phyloP scores from a whole-genome alignment of 257 asterid genomes.

The Hygrophila difformis region DNA sequence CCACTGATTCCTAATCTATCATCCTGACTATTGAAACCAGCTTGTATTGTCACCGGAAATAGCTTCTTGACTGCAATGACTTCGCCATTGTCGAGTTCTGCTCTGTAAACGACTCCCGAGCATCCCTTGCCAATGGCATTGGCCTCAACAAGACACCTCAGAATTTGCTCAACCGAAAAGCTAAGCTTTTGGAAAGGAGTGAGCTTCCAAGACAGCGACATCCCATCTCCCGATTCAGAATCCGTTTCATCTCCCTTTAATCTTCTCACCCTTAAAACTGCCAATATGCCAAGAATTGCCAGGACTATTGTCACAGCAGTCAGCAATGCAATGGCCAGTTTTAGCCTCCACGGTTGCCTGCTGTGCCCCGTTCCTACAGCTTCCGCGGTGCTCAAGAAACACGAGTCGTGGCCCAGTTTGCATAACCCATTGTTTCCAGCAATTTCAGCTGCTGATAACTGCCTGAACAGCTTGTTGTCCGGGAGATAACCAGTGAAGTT shows the following conservation, averaged over 20 bases:
- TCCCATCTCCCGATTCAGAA: conserved; percentile 36
- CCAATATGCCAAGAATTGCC: conserved; percentile 47
- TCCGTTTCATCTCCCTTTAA: conserved; percentile 37
- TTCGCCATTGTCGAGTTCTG: conserved; percentile 44
- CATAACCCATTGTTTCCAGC: conserved; percentile 60
- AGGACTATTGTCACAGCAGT: conserved; percentile 31
- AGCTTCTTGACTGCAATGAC: conserved; percentile 68
- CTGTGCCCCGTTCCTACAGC: conserved; percentile 14
- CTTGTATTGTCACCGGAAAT: conserved; percentile 36
- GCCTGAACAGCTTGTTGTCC: conserved; percentile 63
- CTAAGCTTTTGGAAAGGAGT: conserved; percentile 63
- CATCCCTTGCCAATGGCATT: conserved; percentile 73
- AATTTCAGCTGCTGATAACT: conserved; percentile 43
- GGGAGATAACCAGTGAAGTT: conserved; percentile 71
- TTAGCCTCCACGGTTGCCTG: conserved; percentile 36
- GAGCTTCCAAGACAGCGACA: conserved; percentile 43
- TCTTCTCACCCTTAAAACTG: conserved; percentile 37
- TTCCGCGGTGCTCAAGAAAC: conserved; percentile 37
- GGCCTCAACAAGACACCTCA: conserved; percentile 47
- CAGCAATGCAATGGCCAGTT: conserved; percentile 43
- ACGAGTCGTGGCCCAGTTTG: conserved; percentile 42
- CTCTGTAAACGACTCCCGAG: conserved; percentile 68
- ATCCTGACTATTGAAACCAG: conserved; percentile 19
- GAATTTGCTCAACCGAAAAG: conserved; percentile 45
- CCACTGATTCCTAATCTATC: conserved; percentile 25